Evolutionary conservation across 2,329 filamentous ascomycete genomes (phyloP), one percentile per base, ranked within the genome.

Genomic region (Thelonectria olida): DNA sequence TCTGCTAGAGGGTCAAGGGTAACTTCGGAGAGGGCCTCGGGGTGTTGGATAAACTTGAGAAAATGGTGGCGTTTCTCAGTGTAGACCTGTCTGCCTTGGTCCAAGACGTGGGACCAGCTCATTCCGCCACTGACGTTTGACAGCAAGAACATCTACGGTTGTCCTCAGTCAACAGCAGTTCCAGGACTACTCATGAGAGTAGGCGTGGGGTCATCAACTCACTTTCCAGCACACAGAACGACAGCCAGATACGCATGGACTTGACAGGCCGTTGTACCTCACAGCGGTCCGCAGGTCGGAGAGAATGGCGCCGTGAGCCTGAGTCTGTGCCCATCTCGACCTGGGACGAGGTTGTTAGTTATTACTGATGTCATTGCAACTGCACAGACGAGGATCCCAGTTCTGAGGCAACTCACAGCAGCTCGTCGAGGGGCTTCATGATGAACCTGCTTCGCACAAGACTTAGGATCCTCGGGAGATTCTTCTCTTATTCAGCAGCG

Each of bases 171-270:
- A 55, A 56, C 45, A 44, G 41, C 15, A 31, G 28, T 20, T 23
- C 28, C 28, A 25, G 28, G 31, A 19, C 15, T 15, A 27, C 19
- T 49, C 38, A 27, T 15, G 28, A 27, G 15, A 44, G 19, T 17
- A 31, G 44, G 31, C 27, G 38, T 48, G 23, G 23, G n/a, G 41
- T 27, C 9, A 10, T 17, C n/a, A 27, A 49, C 59, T 62, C 54
- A 90, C 92, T 87, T 97, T 97, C 95, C 95, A 98, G 77, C 91
- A 97, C 36, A 96, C 85, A 3, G 95, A 97, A 57, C 94, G 88
- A 66, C 93, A 87, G 13, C 92, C 93, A 47, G 88, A 82, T 54
- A 88, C 79, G 74, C 90, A 93, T 49, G 90, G 88, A 70, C 85
- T 91, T 10, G 76, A 76, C 15, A 84, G 76, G 17, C 85, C 85